Percentiles rank a stretch among this genome's conserved stretches.
Conservation (phyloP, 805 yeast species). For the Wickerhamiella brachini region DNA sequence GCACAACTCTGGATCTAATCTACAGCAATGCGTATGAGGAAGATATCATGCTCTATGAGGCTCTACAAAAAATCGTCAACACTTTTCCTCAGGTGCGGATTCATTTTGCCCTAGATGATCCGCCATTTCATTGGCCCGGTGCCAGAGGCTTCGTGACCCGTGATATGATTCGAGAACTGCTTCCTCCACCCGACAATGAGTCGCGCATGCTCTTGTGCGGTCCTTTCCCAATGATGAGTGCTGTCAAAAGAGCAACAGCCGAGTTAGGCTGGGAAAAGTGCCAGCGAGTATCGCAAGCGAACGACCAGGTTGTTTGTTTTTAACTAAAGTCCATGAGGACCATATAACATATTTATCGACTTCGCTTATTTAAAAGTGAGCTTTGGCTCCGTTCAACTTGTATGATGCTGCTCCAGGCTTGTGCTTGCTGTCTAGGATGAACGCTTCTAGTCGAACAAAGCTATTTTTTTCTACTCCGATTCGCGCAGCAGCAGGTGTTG, state of each 20-base stretch:
- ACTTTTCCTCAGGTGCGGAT: conserved; percentile 36
- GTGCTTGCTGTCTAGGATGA: too few relatives aligned
- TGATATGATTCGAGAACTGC: conserved; percentile 47
- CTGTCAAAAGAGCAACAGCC: conserved; percentile 67
- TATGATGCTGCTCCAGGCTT: too few relatives aligned
- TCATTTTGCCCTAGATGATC: conserved; percentile 60
- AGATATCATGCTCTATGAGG: conserved; percentile 69
- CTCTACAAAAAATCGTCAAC: conserved; percentile 52
- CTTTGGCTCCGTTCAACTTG: too few relatives aligned
- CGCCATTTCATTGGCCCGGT: conserved; percentile 62
- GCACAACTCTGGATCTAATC: conserved; percentile 56
- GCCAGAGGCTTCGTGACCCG: conserved; percentile 68
- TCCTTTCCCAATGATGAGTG: conserved; percentile 84
- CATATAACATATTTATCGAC: too few relatives aligned
- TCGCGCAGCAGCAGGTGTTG: conserved; percentile 40
- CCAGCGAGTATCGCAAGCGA: conserved; percentile 75
- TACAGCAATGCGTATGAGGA: conserved; percentile 72
- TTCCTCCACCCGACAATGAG: conserved; percentile 48
- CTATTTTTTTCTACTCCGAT: too few relatives aligned
- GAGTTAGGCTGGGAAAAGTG: conserved; percentile 71
- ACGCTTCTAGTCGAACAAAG: too few relatives aligned
- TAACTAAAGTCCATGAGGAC: conserved; percentile 20
- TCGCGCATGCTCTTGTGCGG: conserved; percentile 77
- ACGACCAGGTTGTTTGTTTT: conserved; percentile 82
- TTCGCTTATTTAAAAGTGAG: too few relatives aligned